Evolutionary conservation across 1,284 basidiomycete genomes (phyloP), one percentile per base, ranked within the genome.

Genomic region (Ustilago trichophora): DNA sequence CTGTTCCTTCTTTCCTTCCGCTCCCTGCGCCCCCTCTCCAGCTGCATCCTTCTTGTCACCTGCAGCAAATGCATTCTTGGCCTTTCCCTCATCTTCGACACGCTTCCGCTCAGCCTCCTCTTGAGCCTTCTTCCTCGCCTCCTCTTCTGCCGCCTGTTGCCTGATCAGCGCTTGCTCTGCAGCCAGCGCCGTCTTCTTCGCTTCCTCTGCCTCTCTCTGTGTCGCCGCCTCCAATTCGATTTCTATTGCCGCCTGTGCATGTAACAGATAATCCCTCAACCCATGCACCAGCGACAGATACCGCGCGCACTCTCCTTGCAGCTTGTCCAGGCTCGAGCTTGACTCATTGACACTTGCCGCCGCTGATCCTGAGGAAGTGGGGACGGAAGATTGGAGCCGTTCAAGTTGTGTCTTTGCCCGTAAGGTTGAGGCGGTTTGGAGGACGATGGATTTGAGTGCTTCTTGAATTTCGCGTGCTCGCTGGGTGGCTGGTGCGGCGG

Each of bases 211-310:
- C 24, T 71, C 68, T 7, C 68, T 45, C 24, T 59, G 54, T 16
- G 57, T 58, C 5, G 68, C 63, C 2, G 54, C 58, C n/a, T 71
- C 68, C 10, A 71, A 37, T 27, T 71, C 68, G 19, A 66, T 66
- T 37, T 66, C 57, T 16, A 71, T 25, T 10, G 58, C 57, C 12
- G 58, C 68, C 29, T 71, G 68, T 0, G 63, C 68, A 33, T 71
- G 68, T 11, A 71, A 26, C 35, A 71, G 37, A 19, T 66, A 58
- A 21, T 71, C 68, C 2, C 68, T 21, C 21, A 71, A 29, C 0
- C 68, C 68, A 18, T 58, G 47, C 1, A 71, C 68, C 15, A 66
- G 26, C 6, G 63, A 65, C 12, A 63, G 50, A 31, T 71, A 71
- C 1, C 51, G 45, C 8, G 57, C 41, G 32, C 63, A 71, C 34